Evolutionary conservation across 176 grass and related monocot genomes (phyloP).

Genomic region (Musa troglodytarum): DNA sequence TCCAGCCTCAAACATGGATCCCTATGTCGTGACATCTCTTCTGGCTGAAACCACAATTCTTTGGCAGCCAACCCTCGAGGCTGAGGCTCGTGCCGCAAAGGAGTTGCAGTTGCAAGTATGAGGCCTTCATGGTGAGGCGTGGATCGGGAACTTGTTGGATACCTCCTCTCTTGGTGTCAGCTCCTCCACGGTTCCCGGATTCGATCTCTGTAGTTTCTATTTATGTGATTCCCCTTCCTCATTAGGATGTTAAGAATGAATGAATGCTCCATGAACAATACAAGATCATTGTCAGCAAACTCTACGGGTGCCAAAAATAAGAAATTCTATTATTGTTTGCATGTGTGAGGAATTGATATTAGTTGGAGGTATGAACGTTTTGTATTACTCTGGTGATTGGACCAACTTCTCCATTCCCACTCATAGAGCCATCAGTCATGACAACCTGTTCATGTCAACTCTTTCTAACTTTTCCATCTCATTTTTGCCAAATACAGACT

Average conservation of each 20-base stretch:
- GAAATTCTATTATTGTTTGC: too few relatives aligned
- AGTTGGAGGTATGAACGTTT: slow-evolving; percentile 14
- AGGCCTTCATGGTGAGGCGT: background rate
- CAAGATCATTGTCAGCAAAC: too few relatives aligned
- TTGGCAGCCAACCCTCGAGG: slow-evolving; percentile 77
- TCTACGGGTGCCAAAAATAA: too few relatives aligned
- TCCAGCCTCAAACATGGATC: slow-evolving; percentile 97
- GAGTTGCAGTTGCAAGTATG: slow-evolving; percentile 74
- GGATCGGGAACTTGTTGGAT: too few relatives aligned
- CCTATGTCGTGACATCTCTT: slow-evolving; percentile 76
- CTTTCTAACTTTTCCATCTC: background rate
- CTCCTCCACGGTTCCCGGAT: too few relatives aligned
- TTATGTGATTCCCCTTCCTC: too few relatives aligned
- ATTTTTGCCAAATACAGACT: background rate
- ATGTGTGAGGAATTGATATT: too few relatives aligned
- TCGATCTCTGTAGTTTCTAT: too few relatives aligned
- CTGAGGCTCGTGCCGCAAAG: slow-evolving; percentile 79
- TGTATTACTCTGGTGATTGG: slow-evolving; percentile 70
- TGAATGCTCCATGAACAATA: too few relatives aligned
- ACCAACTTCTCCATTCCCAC: slow-evolving; percentile 62
- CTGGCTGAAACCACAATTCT: slow-evolving; percentile 79
- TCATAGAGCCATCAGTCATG: slow-evolving; percentile 65
- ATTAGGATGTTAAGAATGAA: too few relatives aligned
- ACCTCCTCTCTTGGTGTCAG: too few relatives aligned
- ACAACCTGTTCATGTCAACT: slow-evolving; percentile 38